A percentile compares a stretch with the other conserved stretches of the same genome.
Evolutionary conservation across 73 alveolate genomes (phyloP).

Genomic region (Paramecium primaurelia): DNA sequence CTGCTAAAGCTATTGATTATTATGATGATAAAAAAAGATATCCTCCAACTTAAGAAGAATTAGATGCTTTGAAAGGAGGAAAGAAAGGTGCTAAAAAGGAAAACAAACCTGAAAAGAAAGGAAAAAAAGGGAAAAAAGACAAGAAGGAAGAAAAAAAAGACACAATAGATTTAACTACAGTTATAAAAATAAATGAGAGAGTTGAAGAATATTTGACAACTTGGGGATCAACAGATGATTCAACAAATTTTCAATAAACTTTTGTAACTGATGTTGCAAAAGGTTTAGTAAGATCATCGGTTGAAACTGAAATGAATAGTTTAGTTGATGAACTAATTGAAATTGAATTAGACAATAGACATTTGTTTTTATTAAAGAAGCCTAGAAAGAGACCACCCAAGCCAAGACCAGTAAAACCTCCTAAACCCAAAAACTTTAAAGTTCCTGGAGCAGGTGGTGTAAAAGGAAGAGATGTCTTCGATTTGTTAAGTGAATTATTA

Average conservation of each 20-base stretch:
- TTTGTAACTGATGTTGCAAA: conserved; percentile 78
- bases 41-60: conserved; percentile 69
- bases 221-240: conserved; percentile 82
- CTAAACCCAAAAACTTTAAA: conserved; percentile 58
- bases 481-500: conserved; percentile 73
- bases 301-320: conserved; percentile 72
- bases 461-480: conserved; percentile 73
- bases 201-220: conserved; percentile 70
- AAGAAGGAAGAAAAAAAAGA: conserved; percentile 63
- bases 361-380: conserved; percentile 45
- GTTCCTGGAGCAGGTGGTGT: conserved; percentile 68
- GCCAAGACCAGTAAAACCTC: conserved; percentile 67
- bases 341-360: conserved; percentile 77
- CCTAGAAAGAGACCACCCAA: conserved; percentile 67
- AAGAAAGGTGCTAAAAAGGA: conserved; percentile 81
- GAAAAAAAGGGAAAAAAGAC: conserved; percentile 73
- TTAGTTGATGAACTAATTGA: conserved; percentile 81
- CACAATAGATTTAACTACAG: neutral
- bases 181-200: conserved; percentile 24
- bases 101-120: conserved; percentile 70
- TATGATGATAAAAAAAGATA: conserved; percentile 48
- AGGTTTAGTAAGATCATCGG: conserved; percentile 72
- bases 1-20: conserved; percentile 41
- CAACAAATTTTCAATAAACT: conserved; percentile 69
- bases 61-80: conserved; percentile 78